Evolutionary conservation across 2,329 filamentous ascomycete genomes (phyloP), one percentile per base, ranked within the genome.

Genomic region (Aspergillus viridinutans): DNA sequence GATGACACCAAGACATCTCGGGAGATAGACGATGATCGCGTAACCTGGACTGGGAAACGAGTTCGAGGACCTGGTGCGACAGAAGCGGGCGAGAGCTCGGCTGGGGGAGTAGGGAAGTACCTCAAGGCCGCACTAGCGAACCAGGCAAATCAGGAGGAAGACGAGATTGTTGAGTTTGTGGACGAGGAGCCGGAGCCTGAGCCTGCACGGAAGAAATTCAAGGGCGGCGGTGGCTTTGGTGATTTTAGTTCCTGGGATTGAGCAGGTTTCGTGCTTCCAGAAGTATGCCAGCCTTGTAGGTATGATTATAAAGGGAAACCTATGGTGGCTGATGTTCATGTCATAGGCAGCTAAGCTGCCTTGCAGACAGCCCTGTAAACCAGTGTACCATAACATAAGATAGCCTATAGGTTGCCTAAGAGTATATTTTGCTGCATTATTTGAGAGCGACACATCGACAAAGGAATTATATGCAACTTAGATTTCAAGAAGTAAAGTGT

Each of bases 41-140:
- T 90, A 2, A 99, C 94, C 3, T 99, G 94, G 94, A 97, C 94
- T 3, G 94, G 94, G 3, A 99, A 97, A 77, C 81, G 92, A 43
- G 85, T 99, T 51, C 81, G 92, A 26, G 81, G 79, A 1, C 85
- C 88, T 66, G 88, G 86, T 1, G 84, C 80, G 0, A 78, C 85
- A 1, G 81, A 81, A 1, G 70, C 72, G 28, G 72, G 69, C 14
- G 74, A 75, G 28, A 72, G 74, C 14, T 73, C 74, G 4, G 85
- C 86, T 12, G 74, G 69, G 6, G 73, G 66, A 1, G 82, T 88
- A 9, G 94, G 93, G 7, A 97, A 93, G 73, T 97, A 97, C 71
- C 75, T 99, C 52, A 88, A 90, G 69, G 80, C 81, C 17, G 81
- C 82, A 17, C 72, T 80, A 56, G 74, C 72, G 42, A 68, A 75